A percentile compares a stretch with the other conserved stretches of the same genome.
Evolutionary conservation across 345 rosid genomes (phyloP).

Genomic region (Citrus mangshanensis): DNA sequence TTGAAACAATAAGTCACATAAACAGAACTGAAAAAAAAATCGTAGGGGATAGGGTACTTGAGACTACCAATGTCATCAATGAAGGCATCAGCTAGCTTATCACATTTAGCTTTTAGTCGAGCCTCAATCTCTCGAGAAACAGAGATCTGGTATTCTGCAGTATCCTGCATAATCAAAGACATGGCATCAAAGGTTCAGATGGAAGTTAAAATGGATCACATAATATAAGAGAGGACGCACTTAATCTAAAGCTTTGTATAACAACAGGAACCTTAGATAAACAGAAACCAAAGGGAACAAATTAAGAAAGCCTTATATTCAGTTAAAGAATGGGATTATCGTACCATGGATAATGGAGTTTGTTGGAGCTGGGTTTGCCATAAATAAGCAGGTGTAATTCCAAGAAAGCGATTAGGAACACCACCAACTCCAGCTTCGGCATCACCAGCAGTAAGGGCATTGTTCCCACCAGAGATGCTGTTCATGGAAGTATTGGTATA

Average conservation of each 20-base stretch:
- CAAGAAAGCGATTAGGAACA: slow-evolving; percentile 87
- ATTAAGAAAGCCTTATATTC: neutral
- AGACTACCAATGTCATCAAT: slow-evolving; percentile 80
- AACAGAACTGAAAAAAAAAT: slow-evolving; percentile 6
- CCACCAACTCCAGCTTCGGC: slow-evolving; percentile 83
- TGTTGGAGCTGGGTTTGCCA: slow-evolving; percentile 87
- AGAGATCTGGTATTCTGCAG: slow-evolving; percentile 79
- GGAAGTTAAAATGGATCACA: slow-evolving; percentile 3
- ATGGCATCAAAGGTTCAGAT: neutral
- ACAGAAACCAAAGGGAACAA: neutral
- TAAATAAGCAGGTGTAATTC: slow-evolving; percentile 81
- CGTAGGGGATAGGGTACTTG: neutral
- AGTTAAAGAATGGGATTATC: neutral
- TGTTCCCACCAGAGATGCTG: slow-evolving; percentile 39
- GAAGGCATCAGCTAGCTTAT: slow-evolving; percentile 81
- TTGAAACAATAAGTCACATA: slow-evolving; percentile 12
- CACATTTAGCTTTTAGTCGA: slow-evolving; percentile 79
- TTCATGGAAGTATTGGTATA: slow-evolving; percentile 54
- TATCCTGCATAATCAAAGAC: slow-evolving; percentile 49
- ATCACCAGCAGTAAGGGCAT: slow-evolving; percentile 45
- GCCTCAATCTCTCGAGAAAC: slow-evolving; percentile 82
- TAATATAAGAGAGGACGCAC: neutral
- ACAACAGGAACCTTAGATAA: slow-evolving; percentile 8
- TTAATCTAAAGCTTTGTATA: neutral
- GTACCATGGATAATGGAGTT: slow-evolving; percentile 60